Percentiles rank a stretch among this genome's conserved stretches.
phyloP scores from a whole-genome alignment of 371 early-diverging fungal genomes.

The Apophysomyces trapeziformis region DNA sequence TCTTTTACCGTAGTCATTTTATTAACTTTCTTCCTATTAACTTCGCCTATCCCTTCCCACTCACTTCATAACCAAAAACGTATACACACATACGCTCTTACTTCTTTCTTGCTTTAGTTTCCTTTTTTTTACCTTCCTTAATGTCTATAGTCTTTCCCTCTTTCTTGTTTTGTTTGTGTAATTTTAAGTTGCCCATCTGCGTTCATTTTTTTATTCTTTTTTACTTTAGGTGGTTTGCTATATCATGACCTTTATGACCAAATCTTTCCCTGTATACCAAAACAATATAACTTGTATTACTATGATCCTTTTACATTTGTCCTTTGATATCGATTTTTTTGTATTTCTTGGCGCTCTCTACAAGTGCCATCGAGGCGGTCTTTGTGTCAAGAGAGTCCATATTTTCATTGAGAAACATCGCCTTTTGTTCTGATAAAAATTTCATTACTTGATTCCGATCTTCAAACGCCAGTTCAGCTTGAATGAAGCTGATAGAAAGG shows the following conservation, averaged over 20 bases:
- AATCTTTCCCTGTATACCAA: slow-evolving; percentile 5
- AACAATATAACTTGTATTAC: background rate
- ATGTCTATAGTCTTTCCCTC: background rate
- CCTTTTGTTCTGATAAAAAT: slow-evolving; percentile 51
- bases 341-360: slow-evolving; percentile 62
- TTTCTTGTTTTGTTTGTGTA: background rate
- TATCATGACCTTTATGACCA: slow-evolving; percentile 5
- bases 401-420: slow-evolving; percentile 19
- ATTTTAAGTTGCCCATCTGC: slow-evolving; percentile 7
- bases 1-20: too few relatives aligned
- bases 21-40: too few relatives aligned
- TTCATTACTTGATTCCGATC: slow-evolving; percentile 39
- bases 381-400: slow-evolving; percentile 56
- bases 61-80: slow-evolving; percentile 4
- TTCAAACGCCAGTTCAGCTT: slow-evolving; percentile 58
- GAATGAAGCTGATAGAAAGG: slow-evolving; percentile 46
- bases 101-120: background rate
- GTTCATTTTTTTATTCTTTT: slow-evolving; percentile 7
- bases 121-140: background rate
- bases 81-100: background rate
- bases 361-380: slow-evolving; percentile 49
- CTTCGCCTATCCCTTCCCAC: background rate
- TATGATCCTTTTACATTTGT: slow-evolving; percentile 32
- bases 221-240: slow-evolving; percentile 8
- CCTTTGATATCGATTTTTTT: slow-evolving; percentile 78